Percentiles rank a stretch among this genome's conserved stretches.
Conservation (phyloP, 352 stramenopile genomes). For the Phytophthora boehmeriae region DNA sequence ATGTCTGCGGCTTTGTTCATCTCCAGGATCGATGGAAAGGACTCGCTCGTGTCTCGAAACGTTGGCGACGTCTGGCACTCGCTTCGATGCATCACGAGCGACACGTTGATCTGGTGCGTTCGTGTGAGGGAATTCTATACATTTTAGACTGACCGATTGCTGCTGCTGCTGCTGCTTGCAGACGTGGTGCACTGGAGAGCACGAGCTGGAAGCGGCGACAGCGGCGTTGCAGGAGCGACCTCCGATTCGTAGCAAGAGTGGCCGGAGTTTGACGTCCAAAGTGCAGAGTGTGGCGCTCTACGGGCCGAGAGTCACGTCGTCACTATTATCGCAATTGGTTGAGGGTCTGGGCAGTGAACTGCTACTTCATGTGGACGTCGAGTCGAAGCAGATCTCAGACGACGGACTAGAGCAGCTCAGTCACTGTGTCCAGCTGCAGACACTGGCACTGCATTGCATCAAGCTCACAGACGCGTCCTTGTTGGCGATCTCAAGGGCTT, state of each 20-base stretch:
- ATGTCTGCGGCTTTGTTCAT: conserved; percentile 62
- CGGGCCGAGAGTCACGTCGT: conserved; percentile 54
- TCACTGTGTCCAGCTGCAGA: conserved; percentile 38
- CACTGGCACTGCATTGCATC: conserved; percentile 68
- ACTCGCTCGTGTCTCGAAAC: conserved; percentile 55
- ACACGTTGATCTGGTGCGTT: conserved; percentile 62
- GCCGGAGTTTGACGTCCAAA: conserved; percentile 28
- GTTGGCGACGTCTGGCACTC: conserved; percentile 63
- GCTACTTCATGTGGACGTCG: conserved; percentile 59
- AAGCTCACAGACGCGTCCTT: conserved; percentile 70
- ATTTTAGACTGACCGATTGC: background rate
- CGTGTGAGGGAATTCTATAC: background rate
- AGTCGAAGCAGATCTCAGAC: conserved; percentile 78
- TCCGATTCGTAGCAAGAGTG: conserved; percentile 15
- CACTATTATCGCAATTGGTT: conserved; percentile 50
- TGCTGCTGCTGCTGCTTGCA: conserved; percentile 16
- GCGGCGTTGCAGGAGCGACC: conserved; percentile 31
- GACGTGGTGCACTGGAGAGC: conserved; percentile 75
- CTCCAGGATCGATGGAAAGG: conserved; percentile 62
- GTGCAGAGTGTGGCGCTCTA: conserved; percentile 65
- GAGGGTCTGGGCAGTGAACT: conserved; percentile 38
- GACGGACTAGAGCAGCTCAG: conserved; percentile 43
- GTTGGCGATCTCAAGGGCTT: conserved; percentile 43
- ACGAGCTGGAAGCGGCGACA: conserved; percentile 58
- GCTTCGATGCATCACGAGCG: conserved; percentile 55